Percentiles rank a stretch among this genome's conserved stretches.
phyloP scores from a whole-genome alignment of 345 rosid species.

The Hevea brasiliensis region DNA sequence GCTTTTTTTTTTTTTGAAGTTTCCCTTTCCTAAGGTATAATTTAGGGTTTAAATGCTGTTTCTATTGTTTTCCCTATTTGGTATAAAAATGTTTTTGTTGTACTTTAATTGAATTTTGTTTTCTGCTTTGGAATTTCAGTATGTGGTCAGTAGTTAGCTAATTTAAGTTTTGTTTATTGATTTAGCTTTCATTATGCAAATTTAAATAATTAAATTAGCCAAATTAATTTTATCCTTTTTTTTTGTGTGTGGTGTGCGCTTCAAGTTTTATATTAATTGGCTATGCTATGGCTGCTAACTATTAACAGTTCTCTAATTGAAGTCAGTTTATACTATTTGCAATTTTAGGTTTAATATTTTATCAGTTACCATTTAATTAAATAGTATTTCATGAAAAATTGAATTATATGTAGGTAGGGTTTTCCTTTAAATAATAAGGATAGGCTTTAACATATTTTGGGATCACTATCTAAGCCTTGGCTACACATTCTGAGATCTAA shows the following conservation, averaged over 20 bases:
- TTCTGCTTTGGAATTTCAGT: neutral
- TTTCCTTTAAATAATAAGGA: too few relatives aligned
- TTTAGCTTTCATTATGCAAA: neutral
- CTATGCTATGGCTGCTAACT: neutral
- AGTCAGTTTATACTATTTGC: neutral
- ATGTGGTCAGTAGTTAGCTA: neutral
- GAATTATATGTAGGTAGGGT: too few relatives aligned
- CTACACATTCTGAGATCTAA: too few relatives aligned
- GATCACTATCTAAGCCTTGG: too few relatives aligned
- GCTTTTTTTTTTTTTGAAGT: neutral
- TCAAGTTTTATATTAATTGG: neutral
- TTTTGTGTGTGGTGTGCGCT: neutral
- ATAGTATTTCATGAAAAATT: too few relatives aligned
- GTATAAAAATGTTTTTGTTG: neutral
- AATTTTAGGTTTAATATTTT: neutral
- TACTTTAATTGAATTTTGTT: neutral
- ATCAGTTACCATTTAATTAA: neutral
- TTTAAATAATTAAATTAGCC: neutral
- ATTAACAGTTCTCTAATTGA: neutral
- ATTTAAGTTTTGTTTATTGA: neutral
- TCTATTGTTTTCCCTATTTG: neutral
- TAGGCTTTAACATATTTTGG: too few relatives aligned
- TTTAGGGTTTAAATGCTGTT: too few relatives aligned
- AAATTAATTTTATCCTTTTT: too few relatives aligned
- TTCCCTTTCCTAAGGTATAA: neutral